Conservation (phyloP, 2,329 filamentous ascomycete species). For the Phaeosphaeria sp. region DNA sequence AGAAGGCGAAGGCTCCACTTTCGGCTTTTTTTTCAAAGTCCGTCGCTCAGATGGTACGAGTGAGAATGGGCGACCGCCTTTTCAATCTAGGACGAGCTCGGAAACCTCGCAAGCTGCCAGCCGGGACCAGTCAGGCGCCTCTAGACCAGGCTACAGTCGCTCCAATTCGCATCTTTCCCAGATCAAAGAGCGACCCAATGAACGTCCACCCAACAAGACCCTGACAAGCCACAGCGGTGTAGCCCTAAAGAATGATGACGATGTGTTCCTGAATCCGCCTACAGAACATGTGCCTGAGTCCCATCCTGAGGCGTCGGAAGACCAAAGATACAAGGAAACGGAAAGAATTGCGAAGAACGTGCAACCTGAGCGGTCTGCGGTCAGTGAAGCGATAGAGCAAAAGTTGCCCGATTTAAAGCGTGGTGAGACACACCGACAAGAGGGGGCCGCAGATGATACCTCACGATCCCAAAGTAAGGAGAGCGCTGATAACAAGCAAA, state of each 20-base stretch:
- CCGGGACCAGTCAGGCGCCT: constrained; percentile 15
- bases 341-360: constrained; percentile 20
- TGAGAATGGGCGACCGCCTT: constrained; percentile 32
- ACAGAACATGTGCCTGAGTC: constrained; percentile 37
- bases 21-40: constrained; percentile 48
- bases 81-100: constrained; percentile 32
- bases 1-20: constrained; percentile 45
- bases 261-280: constrained; percentile 42
- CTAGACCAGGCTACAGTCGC: constrained; percentile 35
- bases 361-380: constrained; percentile 5
- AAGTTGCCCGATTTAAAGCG: constrained; percentile 19
- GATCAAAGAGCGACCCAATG: constrained; percentile 30
- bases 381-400: constrained; percentile 8
- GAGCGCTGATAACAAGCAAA: constrained; percentile 24
- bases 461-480: constrained; percentile 28
- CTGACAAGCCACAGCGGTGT: constrained; percentile 16
- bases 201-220: constrained; percentile 16
- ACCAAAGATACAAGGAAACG: constrained; percentile 33
- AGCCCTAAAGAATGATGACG: constrained; percentile 17
- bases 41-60: constrained; percentile 29
- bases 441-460: constrained; percentile 17
- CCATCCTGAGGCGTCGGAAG: constrained; percentile 28
- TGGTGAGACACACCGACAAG: constrained; percentile 37
- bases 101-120: constrained; percentile 17
- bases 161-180: constrained; percentile 33